phyloP scores from a whole-genome alignment of 192 early-diverging fungal species.

The Gigaspora rosea region DNA sequence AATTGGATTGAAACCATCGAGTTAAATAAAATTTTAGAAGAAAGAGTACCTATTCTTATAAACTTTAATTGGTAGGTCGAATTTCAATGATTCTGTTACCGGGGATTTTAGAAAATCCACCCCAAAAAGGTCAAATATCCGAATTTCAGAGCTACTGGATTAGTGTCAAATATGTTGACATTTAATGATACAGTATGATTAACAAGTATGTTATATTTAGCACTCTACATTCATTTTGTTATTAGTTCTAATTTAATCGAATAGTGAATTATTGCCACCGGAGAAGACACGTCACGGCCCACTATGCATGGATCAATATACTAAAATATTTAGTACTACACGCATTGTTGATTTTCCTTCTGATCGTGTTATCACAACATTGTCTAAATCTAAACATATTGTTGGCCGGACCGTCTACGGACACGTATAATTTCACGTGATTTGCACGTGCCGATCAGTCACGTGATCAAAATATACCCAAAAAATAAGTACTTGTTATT shows the following conservation, averaged over 20 bases:
- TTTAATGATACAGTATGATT: constrained; percentile 77
- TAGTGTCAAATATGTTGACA: constrained; percentile 66
- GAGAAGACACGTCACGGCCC: constrained; percentile 72
- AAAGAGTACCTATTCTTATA: constrained; percentile 80
- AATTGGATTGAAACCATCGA: constrained; percentile 91
- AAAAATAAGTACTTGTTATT: too few relatives aligned
- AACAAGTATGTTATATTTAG: constrained; percentile 47
- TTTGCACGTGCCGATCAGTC: too few relatives aligned
- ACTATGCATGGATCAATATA: constrained; percentile 96
- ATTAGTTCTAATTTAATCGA: background rate
- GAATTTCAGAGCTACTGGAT: constrained; percentile 80
- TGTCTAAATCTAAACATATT: constrained; percentile 47
- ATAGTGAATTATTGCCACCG: constrained; percentile 57
- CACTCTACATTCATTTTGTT: constrained; percentile 34
- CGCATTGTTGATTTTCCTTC: constrained; percentile 67
- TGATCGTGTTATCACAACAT: constrained; percentile 72
- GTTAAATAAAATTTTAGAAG: constrained; percentile 79
- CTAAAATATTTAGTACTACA: constrained; percentile 78
- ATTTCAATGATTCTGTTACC: constrained; percentile 59
- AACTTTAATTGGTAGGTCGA: constrained; percentile 91
- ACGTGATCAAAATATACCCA: too few relatives aligned
- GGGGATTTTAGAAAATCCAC: constrained; percentile 45
- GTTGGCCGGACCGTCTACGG: too few relatives aligned
- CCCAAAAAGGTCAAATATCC: constrained; percentile 58
- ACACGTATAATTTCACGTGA: too few relatives aligned